These are phyloP conservation scores for Paramecium octaurelia DNA, from an alignment of 73 alveolate genomes.

Conservation along the genomic window DNA sequence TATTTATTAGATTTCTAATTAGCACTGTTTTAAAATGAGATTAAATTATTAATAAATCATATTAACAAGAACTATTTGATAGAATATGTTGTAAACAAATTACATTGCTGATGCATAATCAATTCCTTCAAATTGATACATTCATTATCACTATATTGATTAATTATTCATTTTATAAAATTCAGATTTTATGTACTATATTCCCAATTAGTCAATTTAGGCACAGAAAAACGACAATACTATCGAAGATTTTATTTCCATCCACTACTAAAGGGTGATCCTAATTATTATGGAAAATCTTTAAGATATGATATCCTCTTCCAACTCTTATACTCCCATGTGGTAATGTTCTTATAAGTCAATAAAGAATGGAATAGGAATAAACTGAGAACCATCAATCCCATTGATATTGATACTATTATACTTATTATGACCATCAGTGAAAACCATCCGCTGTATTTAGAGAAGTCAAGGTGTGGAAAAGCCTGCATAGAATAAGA, in stretches of 20 bases:
- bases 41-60: too few relatives aligned
- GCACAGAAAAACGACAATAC: conserved; percentile 44
- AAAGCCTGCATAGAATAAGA: not conserved
- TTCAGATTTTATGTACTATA: not conserved
- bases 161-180: not conserved
- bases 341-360: conserved; percentile 33
- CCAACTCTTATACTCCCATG: conserved; percentile 59
- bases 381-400: conserved; percentile 48
- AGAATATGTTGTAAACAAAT: not conserved
- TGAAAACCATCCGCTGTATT: not conserved
- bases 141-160: not conserved
- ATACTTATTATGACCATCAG: not conserved
- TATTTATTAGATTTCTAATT: too few relatives aligned
- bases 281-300: conserved; percentile 47
- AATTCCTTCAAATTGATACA: not conserved
- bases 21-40: not conserved
- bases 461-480: not conserved
- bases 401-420: not conserved
- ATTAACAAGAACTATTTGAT: not conserved
- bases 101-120: not conserved
- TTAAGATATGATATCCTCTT: conserved; percentile 46
- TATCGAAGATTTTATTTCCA: conserved; percentile 15
- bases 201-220: conserved; percentile 37
- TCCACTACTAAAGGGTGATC: conserved; percentile 57
- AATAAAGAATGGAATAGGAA: conserved; percentile 17